These are phyloP conservation scores for Leishmania major DNA, from an alignment of 208 protist species.

Conservation along the genomic window DNA sequence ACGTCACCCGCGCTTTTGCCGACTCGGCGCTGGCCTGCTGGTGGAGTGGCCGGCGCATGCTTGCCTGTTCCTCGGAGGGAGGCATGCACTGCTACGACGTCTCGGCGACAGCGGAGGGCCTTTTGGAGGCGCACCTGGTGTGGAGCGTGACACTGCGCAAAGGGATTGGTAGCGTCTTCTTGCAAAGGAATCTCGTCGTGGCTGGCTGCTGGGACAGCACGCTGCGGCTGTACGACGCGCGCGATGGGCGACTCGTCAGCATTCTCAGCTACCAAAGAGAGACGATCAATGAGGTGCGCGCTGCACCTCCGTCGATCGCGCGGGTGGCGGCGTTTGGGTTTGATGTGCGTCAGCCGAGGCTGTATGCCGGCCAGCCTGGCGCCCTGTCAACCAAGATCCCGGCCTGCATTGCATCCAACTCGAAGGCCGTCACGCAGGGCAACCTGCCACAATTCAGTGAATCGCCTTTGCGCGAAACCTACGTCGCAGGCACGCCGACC, in stretches of 20 bases:
- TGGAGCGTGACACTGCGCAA: conserved; percentile 62
- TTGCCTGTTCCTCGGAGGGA: conserved; percentile 71
- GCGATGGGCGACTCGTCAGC: conserved; percentile 51
- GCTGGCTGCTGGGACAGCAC: conserved; percentile 80
- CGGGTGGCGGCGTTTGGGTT: conserved; percentile 62
- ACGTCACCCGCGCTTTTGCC: conserved; percentile 64
- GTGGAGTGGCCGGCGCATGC: conserved; percentile 44
- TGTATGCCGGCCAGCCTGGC: conserved; percentile 22
- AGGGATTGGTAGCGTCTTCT: conserved; percentile 59
- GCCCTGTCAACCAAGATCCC: neutral
- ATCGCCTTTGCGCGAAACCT: neutral
- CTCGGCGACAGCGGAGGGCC: neutral
- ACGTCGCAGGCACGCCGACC: neutral
- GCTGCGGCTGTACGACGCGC: conserved; percentile 63
- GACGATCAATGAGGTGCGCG: conserved; percentile 59
- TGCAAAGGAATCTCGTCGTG: conserved; percentile 59
- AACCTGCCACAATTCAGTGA: neutral
- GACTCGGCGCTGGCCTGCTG: conserved; percentile 69
- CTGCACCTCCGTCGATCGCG: conserved; percentile 26
- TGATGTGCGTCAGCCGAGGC: conserved; percentile 56
- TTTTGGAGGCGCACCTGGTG: conserved; percentile 32
- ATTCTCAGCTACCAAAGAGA: conserved; percentile 64
- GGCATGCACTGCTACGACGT: conserved; percentile 68
- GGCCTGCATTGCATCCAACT: neutral
- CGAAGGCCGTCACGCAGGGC: neutral